phyloP scores from a whole-genome alignment of 2,329 filamentous ascomycete species.

The Aspergillus sp. region DNA sequence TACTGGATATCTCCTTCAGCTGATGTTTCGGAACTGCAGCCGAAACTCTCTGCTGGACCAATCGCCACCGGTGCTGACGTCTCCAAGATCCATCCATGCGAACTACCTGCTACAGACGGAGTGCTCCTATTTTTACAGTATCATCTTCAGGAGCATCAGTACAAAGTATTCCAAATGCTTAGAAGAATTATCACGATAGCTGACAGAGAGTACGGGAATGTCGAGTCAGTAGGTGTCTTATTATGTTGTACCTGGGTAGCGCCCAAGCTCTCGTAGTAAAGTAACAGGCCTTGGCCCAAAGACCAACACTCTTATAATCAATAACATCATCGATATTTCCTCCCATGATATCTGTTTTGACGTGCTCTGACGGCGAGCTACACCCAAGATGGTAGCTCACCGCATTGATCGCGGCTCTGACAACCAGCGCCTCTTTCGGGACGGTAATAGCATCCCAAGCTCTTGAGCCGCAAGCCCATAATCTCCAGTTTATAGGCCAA shows the following conservation, averaged over 20 bases:
- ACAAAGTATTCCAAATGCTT: too few species aligned
- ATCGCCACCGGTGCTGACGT: background rate
- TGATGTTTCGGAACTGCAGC: constrained; percentile 2
- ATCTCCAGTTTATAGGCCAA: background rate
- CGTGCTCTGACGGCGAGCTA: background rate
- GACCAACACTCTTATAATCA: background rate
- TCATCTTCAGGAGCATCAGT: too few species aligned
- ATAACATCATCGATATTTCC: background rate
- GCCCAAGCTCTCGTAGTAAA: background rate
- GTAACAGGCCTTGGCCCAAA: background rate
- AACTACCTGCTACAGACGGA: background rate
- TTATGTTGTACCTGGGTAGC: background rate
- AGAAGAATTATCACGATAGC: too few species aligned
- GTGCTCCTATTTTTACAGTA: too few species aligned
- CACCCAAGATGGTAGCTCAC: background rate
- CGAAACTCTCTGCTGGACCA: background rate
- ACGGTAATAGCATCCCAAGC: too few species aligned
- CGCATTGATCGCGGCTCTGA: too few species aligned
- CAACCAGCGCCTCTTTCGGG: too few species aligned
- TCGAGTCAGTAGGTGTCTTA: background rate
- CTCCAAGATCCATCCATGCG: background rate
- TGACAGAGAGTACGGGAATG: too few species aligned
- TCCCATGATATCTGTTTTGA: background rate
- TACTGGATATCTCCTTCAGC: background rate
- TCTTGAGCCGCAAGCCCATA: background rate